Percentiles rank a stretch among this genome's conserved stretches.
phyloP scores from a whole-genome alignment of 1,284 basidiomycete genomes.

The Pyrrhoderma lamaoense region DNA sequence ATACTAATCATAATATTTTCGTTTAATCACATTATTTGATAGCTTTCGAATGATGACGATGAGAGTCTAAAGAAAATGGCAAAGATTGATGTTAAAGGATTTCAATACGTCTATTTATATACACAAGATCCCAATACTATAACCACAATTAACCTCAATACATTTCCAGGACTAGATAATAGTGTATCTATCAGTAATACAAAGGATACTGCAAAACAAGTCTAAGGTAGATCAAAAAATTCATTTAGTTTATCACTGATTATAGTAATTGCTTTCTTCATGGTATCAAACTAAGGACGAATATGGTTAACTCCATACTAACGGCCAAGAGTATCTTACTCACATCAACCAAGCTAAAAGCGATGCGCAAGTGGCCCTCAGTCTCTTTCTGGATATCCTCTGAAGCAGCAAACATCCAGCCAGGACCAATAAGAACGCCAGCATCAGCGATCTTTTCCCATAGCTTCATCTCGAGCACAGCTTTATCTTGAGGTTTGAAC shows the following conservation, averaged over 20 bases:
- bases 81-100: too few species aligned
- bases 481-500: conserved; percentile 33
- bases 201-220: too few species aligned
- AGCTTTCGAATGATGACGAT: too few species aligned
- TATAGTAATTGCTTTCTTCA: conserved; percentile 40
- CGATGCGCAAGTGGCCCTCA: conserved; percentile 53
- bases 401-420: conserved; percentile 48
- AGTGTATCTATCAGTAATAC: too few species aligned
- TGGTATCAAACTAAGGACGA: conserved; percentile 30
- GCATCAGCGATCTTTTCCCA: conserved; percentile 51
- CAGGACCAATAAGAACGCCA: conserved; percentile 55
- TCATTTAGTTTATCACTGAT: conserved; percentile 30
- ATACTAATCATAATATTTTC: too few species aligned
- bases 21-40: too few species aligned
- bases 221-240: conserved; percentile 19
- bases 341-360: conserved; percentile 53
- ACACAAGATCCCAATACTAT: too few species aligned
- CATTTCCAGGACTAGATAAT: too few species aligned
- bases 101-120: too few species aligned
- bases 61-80: too few species aligned
- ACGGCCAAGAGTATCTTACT: conserved; percentile 20
- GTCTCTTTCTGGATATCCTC: conserved; percentile 23
- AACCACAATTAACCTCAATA: too few species aligned
- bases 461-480: conserved; percentile 43
- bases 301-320: neutral